phyloP scores from a whole-genome alignment of 345 rosid species.

The Eutrema heterophyllum region DNA sequence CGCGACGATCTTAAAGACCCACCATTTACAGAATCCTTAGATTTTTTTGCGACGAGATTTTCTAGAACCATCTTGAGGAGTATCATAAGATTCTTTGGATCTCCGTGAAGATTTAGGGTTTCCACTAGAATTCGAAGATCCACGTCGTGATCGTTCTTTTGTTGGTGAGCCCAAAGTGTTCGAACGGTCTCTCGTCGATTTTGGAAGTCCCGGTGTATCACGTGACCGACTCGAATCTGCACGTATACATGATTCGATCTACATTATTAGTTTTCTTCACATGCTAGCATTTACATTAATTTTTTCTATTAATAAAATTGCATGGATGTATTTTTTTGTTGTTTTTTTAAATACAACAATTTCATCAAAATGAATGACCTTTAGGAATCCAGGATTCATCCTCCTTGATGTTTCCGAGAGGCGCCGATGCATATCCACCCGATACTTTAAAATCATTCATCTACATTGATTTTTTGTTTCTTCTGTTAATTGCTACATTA shows the following conservation, averaged over 20 bases:
- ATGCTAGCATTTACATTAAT: no score
- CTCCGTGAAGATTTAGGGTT: slow-evolving; percentile 16
- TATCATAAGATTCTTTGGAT: slow-evolving; percentile 19
- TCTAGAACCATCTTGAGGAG: slow-evolving; percentile 33
- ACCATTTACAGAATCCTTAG: slow-evolving; percentile 32
- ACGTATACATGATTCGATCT: no score
- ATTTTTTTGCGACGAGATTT: slow-evolving; percentile 44
- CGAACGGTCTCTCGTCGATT: slow-evolving; percentile 8
- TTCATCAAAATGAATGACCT: slow-evolving; percentile 13
- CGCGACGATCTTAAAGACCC: slow-evolving; percentile 38
- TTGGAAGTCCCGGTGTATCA: slow-evolving; percentile 20
- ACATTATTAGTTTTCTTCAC: no score
- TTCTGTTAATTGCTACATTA: no score
- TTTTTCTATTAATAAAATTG: no score
- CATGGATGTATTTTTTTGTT: no score
- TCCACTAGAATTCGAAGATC: slow-evolving; percentile 29
- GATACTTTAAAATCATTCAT: slow-evolving; percentile 21
- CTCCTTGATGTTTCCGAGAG: slow-evolving; percentile 11
- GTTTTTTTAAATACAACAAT: no score
- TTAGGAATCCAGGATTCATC: slow-evolving; percentile 14
- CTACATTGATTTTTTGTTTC: no score
- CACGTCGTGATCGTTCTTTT: slow-evolving; percentile 43
- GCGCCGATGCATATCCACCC: slow-evolving; percentile 13
- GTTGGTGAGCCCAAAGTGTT: slow-evolving; percentile 15
- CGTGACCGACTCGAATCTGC: slow-evolving; percentile 20